A percentile compares a stretch with the other conserved stretches of the same genome.
phyloP scores from a whole-genome alignment of 495 filamentous ascomycete genomes.

The Hyaloscypha bicolor region DNA sequence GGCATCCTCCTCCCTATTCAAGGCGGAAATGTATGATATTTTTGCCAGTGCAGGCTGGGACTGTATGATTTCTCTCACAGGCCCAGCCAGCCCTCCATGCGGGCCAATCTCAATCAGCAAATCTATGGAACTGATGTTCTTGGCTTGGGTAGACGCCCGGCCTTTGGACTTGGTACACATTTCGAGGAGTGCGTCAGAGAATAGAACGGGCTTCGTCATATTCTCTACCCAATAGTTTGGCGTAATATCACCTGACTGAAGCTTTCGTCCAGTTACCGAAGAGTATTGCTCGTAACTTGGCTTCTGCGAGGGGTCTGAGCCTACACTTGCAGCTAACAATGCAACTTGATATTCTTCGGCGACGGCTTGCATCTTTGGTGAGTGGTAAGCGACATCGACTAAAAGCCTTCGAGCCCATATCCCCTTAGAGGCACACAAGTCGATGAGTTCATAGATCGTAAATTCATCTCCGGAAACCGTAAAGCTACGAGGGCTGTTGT shows the following conservation, averaged over 20 bases:
- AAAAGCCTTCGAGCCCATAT: slow-evolving; percentile 56
- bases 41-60: slow-evolving; percentile 14
- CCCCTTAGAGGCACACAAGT: slow-evolving; percentile 43
- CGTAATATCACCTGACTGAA: slow-evolving; percentile 36
- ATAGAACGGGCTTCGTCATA: slow-evolving; percentile 53
- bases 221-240: slow-evolving; percentile 59
- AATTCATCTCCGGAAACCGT: slow-evolving; percentile 60
- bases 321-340: slow-evolving; percentile 29
- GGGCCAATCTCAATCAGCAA: slow-evolving; percentile 66
- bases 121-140: slow-evolving; percentile 27
- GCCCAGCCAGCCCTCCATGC: slow-evolving; percentile 64
- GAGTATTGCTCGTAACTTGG: slow-evolving; percentile 40
- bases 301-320: slow-evolving; percentile 39
- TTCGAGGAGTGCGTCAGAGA: slow-evolving; percentile 43
- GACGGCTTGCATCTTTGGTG: slow-evolving; percentile 58
- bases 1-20: slow-evolving; percentile 49
- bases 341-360: slow-evolving; percentile 40
- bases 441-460: slow-evolving; percentile 50
- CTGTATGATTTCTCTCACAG: slow-evolving; percentile 60
- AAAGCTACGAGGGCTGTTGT: slow-evolving; percentile 61
- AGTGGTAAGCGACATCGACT: slow-evolving; percentile 67
- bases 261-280: slow-evolving; percentile 41
- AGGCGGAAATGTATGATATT: slow-evolving; percentile 42
- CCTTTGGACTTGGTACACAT: slow-evolving; percentile 38
- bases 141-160: neutral